A percentile compares a stretch with the other conserved stretches of the same genome.
These are phyloP conservation scores for Coprinopsis strossmayeri DNA, from an alignment of 768 basidiomycete species.

Conservation along the genomic window DNA sequence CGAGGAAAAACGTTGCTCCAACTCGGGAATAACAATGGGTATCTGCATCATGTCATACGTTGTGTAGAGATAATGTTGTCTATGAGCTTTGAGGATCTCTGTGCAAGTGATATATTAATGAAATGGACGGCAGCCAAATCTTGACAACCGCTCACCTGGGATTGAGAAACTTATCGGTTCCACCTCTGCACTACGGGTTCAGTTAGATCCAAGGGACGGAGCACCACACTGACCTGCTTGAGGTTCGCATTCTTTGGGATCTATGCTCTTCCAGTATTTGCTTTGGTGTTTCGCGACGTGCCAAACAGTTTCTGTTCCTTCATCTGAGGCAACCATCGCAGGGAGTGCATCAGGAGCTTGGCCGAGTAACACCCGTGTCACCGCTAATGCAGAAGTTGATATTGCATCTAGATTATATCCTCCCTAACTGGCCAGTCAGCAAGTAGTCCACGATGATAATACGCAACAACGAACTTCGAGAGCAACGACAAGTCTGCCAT, in stretches of 20 bases:
- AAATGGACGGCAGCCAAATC: no score
- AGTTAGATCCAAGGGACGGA: background rate
- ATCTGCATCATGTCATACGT: conserved; percentile 74
- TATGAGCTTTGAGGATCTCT: conserved; percentile 87
- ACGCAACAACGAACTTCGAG: conserved; percentile 61
- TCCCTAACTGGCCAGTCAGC: conserved; percentile 49
- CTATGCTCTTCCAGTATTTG: conserved; percentile 85
- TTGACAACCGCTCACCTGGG: conserved; percentile 44
- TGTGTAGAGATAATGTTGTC: conserved; percentile 78
- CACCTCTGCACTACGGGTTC: conserved; percentile 35
- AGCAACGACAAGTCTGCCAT: conserved; percentile 85
- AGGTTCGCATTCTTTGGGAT: conserved; percentile 78
- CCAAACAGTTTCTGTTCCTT: conserved; percentile 85
- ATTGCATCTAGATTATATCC: conserved; percentile 93
- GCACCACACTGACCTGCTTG: conserved; percentile 51
- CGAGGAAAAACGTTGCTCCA: conserved; percentile 68
- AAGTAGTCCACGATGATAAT: background rate
- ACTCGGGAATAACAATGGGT: conserved; percentile 59
- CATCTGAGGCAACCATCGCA: conserved; percentile 67
- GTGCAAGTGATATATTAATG: background rate
- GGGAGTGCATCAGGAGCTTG: conserved; percentile 74
- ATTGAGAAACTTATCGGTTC: conserved; percentile 61
- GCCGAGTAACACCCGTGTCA: conserved; percentile 82
- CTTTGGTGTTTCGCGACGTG: conserved; percentile 84
- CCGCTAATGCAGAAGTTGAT: conserved; percentile 81